phyloP scores from a whole-genome alignment of 2,329 filamentous ascomycete genomes.

The Aulographum hederae region DNA sequence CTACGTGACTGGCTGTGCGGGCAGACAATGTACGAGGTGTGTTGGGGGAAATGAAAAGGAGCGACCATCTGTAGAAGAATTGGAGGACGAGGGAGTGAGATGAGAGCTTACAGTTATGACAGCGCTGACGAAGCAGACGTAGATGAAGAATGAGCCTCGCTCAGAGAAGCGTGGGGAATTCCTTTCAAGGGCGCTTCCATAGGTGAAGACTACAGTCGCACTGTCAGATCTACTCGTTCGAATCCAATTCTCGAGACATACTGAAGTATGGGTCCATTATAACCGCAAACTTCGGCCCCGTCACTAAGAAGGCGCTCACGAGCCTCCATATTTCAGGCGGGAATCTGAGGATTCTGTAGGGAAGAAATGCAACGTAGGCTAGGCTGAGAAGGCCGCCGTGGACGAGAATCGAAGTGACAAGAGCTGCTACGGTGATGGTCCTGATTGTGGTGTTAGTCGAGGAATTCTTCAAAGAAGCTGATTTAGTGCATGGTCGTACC shows the following conservation, averaged over 20 bases:
- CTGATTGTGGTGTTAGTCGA: slow-evolving; percentile 34
- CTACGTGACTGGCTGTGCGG: slow-evolving; percentile 30
- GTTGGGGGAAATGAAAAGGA: too few relatives aligned
- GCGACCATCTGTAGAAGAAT: slow-evolving; percentile 6
- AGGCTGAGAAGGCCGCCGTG: slow-evolving; percentile 37
- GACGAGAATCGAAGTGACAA: slow-evolving; percentile 42
- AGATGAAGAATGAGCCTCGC: slow-evolving; percentile 66
- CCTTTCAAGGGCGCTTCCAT: slow-evolving; percentile 55
- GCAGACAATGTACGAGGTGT: too few relatives aligned
- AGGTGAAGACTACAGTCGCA: slow-evolving; percentile 53
- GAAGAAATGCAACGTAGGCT: slow-evolving; percentile 35
- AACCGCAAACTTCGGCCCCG: slow-evolving; percentile 35
- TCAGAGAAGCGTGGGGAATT: slow-evolving; percentile 52
- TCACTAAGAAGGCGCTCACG: slow-evolving; percentile 39
- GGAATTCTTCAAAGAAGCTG: too few relatives aligned
- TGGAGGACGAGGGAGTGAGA: slow-evolving; percentile 8
- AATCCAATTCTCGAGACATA: slow-evolving; percentile 17
- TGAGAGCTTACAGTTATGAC: slow-evolving; percentile 57
- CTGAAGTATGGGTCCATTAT: slow-evolving; percentile 58
- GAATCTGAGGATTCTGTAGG: slow-evolving; percentile 34
- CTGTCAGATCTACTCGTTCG: slow-evolving; percentile 11
- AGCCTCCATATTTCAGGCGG: slow-evolving; percentile 39
- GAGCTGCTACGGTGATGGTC: slow-evolving; percentile 46
- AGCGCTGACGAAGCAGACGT: slow-evolving; percentile 52
- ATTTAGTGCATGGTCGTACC: slow-evolving; percentile 39